A percentile compares a stretch with the other conserved stretches of the same genome.
Conservation (phyloP, 2,329 filamentous ascomycete species). For the Aquanectria penicillioides region DNA sequence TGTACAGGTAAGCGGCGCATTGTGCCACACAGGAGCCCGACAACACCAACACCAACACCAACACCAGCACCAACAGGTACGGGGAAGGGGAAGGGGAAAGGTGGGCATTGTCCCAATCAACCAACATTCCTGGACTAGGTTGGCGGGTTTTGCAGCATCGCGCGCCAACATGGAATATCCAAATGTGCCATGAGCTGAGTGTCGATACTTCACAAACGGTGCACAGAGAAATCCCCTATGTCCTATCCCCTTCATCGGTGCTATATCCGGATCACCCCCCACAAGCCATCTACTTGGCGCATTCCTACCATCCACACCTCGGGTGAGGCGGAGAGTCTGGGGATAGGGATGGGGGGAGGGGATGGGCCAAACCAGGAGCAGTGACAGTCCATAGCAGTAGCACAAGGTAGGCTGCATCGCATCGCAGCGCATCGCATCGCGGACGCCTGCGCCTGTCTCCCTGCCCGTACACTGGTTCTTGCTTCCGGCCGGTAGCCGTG, state of each 20-base stretch:
- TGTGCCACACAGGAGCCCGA: neutral
- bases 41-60: neutral
- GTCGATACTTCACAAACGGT: neutral
- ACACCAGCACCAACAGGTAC: too few relatives aligned
- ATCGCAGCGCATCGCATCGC: conserved; percentile 5
- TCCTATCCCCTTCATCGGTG: neutral
- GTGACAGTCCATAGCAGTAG: neutral
- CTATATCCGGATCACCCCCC: conserved; percentile 23
- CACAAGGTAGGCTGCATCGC: conserved; percentile 6
- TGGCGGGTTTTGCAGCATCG: neutral
- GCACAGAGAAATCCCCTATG: neutral
- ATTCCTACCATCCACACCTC: conserved; percentile 19
- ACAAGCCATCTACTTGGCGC: conserved; percentile 19
- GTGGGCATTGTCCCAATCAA: conserved; percentile 5
- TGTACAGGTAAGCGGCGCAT: neutral
- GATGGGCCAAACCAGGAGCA: too few relatives aligned
- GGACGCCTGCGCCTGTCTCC: neutral
- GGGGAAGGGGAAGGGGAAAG: too few relatives aligned
- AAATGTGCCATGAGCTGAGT: conserved; percentile 11
- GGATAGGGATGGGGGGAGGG: neutral
- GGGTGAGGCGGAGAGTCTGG: conserved; percentile 24
- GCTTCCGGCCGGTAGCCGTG: conserved; percentile 5
- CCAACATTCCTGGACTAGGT: conserved; percentile 9
- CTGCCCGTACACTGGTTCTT: neutral
- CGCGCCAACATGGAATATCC: conserved; percentile 1